phyloP scores from a whole-genome alignment of 257 asterid species.

The Henckelia pumila region DNA sequence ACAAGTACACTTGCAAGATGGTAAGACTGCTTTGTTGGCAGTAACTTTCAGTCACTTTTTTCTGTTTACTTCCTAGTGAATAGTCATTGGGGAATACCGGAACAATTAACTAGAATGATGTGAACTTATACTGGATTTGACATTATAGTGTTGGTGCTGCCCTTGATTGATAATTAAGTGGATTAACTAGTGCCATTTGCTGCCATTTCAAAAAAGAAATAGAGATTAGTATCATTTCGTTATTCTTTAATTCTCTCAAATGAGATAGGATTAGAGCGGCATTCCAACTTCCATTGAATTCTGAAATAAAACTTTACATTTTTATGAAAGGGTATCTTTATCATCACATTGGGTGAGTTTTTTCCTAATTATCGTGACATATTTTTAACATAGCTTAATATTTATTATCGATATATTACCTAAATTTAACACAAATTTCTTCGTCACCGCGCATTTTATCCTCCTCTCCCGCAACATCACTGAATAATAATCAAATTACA shows the following conservation, averaged over 20 bases:
- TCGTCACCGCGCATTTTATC: not conserved
- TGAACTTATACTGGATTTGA: slow-evolving; percentile 10
- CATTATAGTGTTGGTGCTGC: not conserved
- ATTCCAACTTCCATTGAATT: not conserved
- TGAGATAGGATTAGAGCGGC: not conserved
- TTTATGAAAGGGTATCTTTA: too few relatives aligned
- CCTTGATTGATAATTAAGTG: slow-evolving; percentile 12
- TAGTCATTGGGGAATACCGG: slow-evolving; percentile 1
- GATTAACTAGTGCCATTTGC: slow-evolving; percentile 8
- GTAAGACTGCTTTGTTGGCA: slow-evolving; percentile 39
- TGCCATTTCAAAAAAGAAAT: not conserved
- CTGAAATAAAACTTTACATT: not conserved
- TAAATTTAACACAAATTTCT: not conserved
- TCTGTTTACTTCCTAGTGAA: slow-evolving; percentile 8
- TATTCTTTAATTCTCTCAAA: not conserved
- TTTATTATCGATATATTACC: too few relatives aligned
- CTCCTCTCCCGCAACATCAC: not conserved
- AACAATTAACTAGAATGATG: slow-evolving; percentile 7
- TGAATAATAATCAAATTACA: not conserved
- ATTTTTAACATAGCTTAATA: too few relatives aligned
- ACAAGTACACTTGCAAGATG: slow-evolving; percentile 95
- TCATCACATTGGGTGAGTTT: not conserved
- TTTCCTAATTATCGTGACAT: not conserved
- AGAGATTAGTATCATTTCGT: slow-evolving; percentile 11
- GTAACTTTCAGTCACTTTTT: slow-evolving; percentile 14